phyloP scores from a whole-genome alignment of 805 yeast species.

The Kodamaea neixiangensis region DNA sequence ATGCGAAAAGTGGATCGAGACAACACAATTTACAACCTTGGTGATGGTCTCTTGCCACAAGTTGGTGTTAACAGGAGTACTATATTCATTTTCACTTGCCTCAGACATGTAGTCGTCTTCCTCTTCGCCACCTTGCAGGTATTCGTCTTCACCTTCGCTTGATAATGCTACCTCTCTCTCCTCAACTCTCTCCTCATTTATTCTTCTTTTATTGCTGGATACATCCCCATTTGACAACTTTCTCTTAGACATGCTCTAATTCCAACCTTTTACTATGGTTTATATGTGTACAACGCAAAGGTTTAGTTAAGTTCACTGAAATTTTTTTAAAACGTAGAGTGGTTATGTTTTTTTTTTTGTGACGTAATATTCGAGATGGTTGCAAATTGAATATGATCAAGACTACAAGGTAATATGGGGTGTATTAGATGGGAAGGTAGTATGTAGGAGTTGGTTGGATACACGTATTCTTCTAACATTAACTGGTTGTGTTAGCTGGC shows the following conservation, averaged over 20 bases:
- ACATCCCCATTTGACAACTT: constrained; percentile 14
- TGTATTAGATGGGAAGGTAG: too few species aligned
- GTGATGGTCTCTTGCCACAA: constrained; percentile 81
- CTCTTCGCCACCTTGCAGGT: not conserved
- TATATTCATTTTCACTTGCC: constrained; percentile 13
- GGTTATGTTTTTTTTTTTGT: not conserved
- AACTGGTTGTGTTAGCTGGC: not conserved
- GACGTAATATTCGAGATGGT: not conserved
- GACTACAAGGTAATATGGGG: not conserved
- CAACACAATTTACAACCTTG: constrained; percentile 80
- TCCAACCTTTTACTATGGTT: too few species aligned
- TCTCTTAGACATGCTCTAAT: too few species aligned
- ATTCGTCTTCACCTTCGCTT: constrained; percentile 9
- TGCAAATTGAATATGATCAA: not conserved
- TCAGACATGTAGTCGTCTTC: constrained; percentile 11
- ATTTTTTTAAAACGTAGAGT: not conserved
- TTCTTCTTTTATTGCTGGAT: constrained; percentile 7
- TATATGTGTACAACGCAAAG: too few species aligned
- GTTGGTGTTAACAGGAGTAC: constrained; percentile 19
- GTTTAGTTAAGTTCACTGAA: too few species aligned
- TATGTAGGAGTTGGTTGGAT: too few species aligned
- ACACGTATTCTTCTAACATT: too few species aligned
- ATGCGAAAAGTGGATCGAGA: constrained; percentile 85
- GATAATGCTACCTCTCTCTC: not conserved
- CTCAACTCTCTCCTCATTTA: not conserved